Evolutionary conservation across 2,329 filamentous ascomycete species (phyloP).

Genomic region (Chrysosporium keratinophilum): DNA sequence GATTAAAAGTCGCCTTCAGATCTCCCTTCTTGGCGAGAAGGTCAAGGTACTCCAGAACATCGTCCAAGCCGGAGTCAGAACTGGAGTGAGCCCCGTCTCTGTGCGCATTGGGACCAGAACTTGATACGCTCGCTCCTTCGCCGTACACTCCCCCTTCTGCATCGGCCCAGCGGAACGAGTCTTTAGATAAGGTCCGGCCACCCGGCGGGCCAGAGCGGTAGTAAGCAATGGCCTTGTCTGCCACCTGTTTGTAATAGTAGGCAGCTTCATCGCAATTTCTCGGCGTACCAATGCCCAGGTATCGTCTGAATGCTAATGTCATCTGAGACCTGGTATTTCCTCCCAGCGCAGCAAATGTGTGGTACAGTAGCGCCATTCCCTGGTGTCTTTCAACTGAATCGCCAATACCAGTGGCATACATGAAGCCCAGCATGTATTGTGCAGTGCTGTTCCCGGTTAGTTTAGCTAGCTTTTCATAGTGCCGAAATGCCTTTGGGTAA

Average conservation of each 20-base stretch:
- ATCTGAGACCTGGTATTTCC: slow-evolving; percentile 83
- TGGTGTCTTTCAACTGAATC: slow-evolving; percentile 73
- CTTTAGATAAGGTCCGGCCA: slow-evolving; percentile 63
- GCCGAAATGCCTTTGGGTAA: slow-evolving; percentile 64
- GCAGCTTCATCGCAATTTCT: slow-evolving; percentile 77
- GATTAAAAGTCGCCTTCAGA: slow-evolving; percentile 71
- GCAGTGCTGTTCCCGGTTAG: slow-evolving; percentile 79
- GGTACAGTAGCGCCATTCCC: slow-evolving; percentile 82
- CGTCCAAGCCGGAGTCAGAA: slow-evolving; percentile 76
- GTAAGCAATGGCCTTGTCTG: slow-evolving; percentile 83
- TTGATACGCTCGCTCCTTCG: slow-evolving; percentile 82
- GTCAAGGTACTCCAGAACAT: slow-evolving; percentile 89
- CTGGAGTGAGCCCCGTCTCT: slow-evolving; percentile 64
- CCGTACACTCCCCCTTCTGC: slow-evolving; percentile 88
- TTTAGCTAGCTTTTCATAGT: slow-evolving; percentile 68
- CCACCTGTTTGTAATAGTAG: slow-evolving; percentile 83
- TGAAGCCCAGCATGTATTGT: slow-evolving; percentile 89
- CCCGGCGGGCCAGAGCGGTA: slow-evolving; percentile 84
- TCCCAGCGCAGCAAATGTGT: slow-evolving; percentile 79
- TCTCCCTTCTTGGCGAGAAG: slow-evolving; percentile 84
- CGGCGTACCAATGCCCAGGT: slow-evolving; percentile 72
- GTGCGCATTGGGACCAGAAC: slow-evolving; percentile 71
- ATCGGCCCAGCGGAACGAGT: slow-evolving; percentile 79
- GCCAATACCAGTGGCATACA: slow-evolving; percentile 88
- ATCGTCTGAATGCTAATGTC: slow-evolving; percentile 79